Evolutionary conservation across 176 grass and related monocot genomes (phyloP).

Genomic region (Dactylis glomerata): DNA sequence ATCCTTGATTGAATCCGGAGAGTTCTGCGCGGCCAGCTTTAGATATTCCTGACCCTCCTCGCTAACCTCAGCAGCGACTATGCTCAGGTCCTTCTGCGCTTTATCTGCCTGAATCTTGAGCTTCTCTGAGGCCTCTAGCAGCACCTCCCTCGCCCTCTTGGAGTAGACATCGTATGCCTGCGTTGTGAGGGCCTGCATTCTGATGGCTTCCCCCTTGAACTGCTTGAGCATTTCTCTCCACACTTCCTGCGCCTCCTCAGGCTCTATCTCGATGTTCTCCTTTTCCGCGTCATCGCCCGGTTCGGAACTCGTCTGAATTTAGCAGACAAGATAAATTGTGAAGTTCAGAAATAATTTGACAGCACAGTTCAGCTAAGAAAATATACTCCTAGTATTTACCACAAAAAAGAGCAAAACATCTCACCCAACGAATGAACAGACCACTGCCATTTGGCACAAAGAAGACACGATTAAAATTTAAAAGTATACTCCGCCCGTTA

Average conservation of each 20-base stretch:
- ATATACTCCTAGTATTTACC: background rate
- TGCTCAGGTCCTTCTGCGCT: constrained; percentile 67
- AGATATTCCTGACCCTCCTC: constrained; percentile 89
- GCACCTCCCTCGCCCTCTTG: constrained; percentile 56
- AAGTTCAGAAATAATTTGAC: background rate
- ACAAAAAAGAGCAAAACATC: background rate
- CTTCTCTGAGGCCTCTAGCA: constrained; percentile 63
- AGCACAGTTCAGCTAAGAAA: background rate
- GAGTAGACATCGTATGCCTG: constrained; percentile 69
- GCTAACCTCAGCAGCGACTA: constrained; percentile 52
- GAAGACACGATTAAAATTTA: background rate
- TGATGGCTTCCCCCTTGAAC: constrained; percentile 65
- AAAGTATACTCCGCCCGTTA: background rate
- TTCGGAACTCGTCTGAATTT: constrained; percentile 22
- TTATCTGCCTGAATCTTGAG: constrained; percentile 79
- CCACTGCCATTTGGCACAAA: background rate
- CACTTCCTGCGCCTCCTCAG: constrained; percentile 52
- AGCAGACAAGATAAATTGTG: background rate
- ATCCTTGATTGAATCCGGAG: constrained; percentile 81
- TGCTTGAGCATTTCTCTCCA: constrained; percentile 66
- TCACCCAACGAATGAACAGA: background rate
- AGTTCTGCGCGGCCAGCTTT: constrained; percentile 54
- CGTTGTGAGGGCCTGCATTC: constrained; percentile 47
- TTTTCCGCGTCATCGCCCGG: constrained; percentile 17
- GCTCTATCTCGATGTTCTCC: constrained; percentile 31